Evolutionary conservation across 2,329 filamentous ascomycete genomes (phyloP).

Genomic region (Bisporella sp.): DNA sequence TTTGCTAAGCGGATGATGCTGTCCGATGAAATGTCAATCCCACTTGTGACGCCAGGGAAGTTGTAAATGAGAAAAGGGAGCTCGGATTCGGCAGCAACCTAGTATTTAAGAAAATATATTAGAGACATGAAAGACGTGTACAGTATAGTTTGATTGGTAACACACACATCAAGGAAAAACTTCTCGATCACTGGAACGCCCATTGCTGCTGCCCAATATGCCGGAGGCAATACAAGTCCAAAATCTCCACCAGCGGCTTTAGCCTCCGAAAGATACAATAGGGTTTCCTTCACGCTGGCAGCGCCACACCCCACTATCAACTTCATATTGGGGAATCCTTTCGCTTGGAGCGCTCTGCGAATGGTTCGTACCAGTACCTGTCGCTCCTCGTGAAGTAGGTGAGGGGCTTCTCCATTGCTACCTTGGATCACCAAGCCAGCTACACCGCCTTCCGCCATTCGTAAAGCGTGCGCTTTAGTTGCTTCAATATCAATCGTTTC

Average conservation of each 20-base stretch:
- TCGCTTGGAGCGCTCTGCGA: slow-evolving; percentile 50
- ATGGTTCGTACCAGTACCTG: slow-evolving; percentile 54
- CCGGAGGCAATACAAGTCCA: slow-evolving; percentile 60
- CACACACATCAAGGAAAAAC: slow-evolving; percentile 45
- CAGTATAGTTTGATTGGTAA: too few relatives aligned
- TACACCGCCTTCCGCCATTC: slow-evolving; percentile 56
- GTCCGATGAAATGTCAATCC: slow-evolving; percentile 52
- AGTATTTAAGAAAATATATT: too few relatives aligned
- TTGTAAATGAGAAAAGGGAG: slow-evolving; percentile 59
- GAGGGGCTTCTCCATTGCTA: slow-evolving; percentile 68
- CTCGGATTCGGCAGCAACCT: slow-evolving; percentile 37
- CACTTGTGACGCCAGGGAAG: slow-evolving; percentile 50
- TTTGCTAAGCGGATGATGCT: slow-evolving; percentile 44
- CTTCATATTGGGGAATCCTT: slow-evolving; percentile 47
- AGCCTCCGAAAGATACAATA: slow-evolving; percentile 59
- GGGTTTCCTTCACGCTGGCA: slow-evolving; percentile 60
- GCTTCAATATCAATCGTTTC: slow-evolving; percentile 49
- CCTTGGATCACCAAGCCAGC: slow-evolving; percentile 63
- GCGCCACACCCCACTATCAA: slow-evolving; percentile 65
- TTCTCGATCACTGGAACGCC: slow-evolving; percentile 50
- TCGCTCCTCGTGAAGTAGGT: slow-evolving; percentile 60
- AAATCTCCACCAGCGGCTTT: slow-evolving; percentile 58
- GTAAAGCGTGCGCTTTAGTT: slow-evolving; percentile 44
- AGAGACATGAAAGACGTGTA: too few relatives aligned
- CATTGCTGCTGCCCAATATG: slow-evolving; percentile 59